These are phyloP conservation scores for Russula sp. DNA, from an alignment of 768 basidiomycete genomes.

Conservation along the genomic window DNA sequence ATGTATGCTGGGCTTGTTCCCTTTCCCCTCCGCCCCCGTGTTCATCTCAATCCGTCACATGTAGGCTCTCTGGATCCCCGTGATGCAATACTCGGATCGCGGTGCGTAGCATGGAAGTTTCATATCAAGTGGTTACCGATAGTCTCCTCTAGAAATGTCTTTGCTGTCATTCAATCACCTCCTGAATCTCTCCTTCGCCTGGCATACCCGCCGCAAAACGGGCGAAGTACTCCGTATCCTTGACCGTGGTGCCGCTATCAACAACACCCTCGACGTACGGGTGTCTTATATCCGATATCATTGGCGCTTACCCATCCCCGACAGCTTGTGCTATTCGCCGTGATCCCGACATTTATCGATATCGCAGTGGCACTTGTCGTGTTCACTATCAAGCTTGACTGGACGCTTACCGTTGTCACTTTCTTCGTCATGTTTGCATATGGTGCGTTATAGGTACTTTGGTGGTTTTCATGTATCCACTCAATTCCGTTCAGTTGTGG, in stretches of 20 bases:
- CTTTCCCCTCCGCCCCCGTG: not conserved
- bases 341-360: slow-evolving; percentile 79
- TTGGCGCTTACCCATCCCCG: slow-evolving; percentile 14
- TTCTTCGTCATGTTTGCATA: slow-evolving; percentile 71
- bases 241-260: slow-evolving; percentile 81
- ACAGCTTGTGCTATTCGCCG: slow-evolving; percentile 76
- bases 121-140: slow-evolving; percentile 3
- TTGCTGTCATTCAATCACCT: slow-evolving; percentile 82
- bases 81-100: slow-evolving; percentile 84
- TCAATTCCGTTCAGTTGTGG: slow-evolving; percentile 36
- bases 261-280: slow-evolving; percentile 63
- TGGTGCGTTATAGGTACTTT: slow-evolving; percentile 36
- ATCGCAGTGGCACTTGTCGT: slow-evolving; percentile 62
- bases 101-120: slow-evolving; percentile 32
- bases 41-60: not conserved
- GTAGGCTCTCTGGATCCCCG: slow-evolving; percentile 74
- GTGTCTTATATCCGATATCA: not conserved
- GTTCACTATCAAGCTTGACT: slow-evolving; percentile 59
- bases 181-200: slow-evolving; percentile 78
- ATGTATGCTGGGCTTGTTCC: slow-evolving; percentile 26
- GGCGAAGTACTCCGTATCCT: slow-evolving; percentile 81
- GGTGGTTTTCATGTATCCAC: not conserved
- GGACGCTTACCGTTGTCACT: slow-evolving; percentile 60
- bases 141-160: slow-evolving; percentile 60
- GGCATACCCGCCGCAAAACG: slow-evolving; percentile 77